Evolutionary conservation across 805 yeast genomes (phyloP), one percentile per base, ranked within the genome.

Genomic region (Nakazawaea ishiwadae): DNA sequence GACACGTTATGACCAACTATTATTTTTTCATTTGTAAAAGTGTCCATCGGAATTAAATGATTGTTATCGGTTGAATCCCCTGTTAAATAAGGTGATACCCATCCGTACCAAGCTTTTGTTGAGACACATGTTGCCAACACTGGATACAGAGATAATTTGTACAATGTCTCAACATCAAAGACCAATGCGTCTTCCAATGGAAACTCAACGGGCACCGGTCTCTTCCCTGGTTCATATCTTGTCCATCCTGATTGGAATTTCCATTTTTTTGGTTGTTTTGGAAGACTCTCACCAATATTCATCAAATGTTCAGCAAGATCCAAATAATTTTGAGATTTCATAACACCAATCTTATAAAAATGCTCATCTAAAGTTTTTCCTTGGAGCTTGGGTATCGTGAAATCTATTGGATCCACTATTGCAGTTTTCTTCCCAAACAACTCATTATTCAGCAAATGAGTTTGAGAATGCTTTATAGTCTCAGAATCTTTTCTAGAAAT

Each of bases 1-100:
- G 93, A 81, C 2, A 93, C 82, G 54, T 91, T 89, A 58, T 88
- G 96, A 0, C 99, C 99, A 3, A 95, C 72, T 2, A 93, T 69
- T 5, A 93, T 64, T 48, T 79, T 81, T 5, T 73, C 69, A 2
- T 51, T 51, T 2, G 56, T 55, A 10, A 59, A 57, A 0, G 79
- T 67, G 47, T 85, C 78, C 56, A 91, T 56, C 0, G 98, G 96
- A 0, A 95, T 77, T 40, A 95, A 61, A 51, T 88, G 95, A 23
- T 81, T 73, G 15, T 63, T 53, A 2, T 58, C 51, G 5, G 66
- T 63, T 2, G 78, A 62, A 37, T 76, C 79, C 2, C 73, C 75
- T 1, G 84, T 70, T 16, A 93, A 58, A 56, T 73, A 80, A 0
- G 99, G 99, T 0, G 96, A 88, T 7, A 88, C 80, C 99, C 99